phyloP scores from a whole-genome alignment of 228 moss, liverwort and hornwort species.

The Sphagnum fallax region DNA sequence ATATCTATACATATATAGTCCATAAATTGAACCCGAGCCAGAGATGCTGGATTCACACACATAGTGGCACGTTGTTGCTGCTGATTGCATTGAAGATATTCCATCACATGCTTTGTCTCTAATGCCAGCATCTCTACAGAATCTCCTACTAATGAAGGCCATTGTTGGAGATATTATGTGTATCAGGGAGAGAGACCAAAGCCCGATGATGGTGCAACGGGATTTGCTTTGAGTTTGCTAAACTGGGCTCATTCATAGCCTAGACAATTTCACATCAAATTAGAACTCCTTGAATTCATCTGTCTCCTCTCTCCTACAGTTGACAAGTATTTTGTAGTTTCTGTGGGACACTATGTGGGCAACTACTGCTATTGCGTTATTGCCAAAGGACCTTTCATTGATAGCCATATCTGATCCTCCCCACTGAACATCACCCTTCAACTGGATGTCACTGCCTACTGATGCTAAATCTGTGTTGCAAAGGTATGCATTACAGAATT shows the following conservation, averaged over 20 bases:
- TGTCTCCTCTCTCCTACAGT: slow-evolving; percentile 91
- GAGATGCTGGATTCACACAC: background rate
- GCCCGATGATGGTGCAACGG: slow-evolving; percentile 64
- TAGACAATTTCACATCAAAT: slow-evolving; percentile 57
- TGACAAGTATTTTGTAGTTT: slow-evolving; percentile 74
- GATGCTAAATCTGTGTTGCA: slow-evolving; percentile 59
- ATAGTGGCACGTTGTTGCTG: background rate
- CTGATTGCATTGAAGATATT: background rate
- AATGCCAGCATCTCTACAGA: slow-evolving; percentile 67
- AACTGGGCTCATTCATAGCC: slow-evolving; percentile 83
- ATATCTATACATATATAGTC: background rate
- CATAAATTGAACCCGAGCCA: background rate
- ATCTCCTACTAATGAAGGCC: slow-evolving; percentile 31
- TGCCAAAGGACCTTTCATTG: slow-evolving; percentile 87
- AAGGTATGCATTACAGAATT: slow-evolving; percentile 70
- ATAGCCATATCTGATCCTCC: slow-evolving; percentile 81
- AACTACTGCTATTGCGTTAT: slow-evolving; percentile 90
- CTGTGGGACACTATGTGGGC: slow-evolving; percentile 43
- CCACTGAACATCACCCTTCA: slow-evolving; percentile 91
- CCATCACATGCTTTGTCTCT: slow-evolving; percentile 68
- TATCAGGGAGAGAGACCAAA: slow-evolving; percentile 62
- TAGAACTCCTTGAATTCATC: slow-evolving; percentile 82
- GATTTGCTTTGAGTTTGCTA: slow-evolving; percentile 88
- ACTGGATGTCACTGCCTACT: slow-evolving; percentile 46
- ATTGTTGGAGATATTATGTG: slow-evolving; percentile 92